Evolutionary conservation across 176 grass and related monocot species (phyloP).

Genomic region (Dactylis glomerata): DNA sequence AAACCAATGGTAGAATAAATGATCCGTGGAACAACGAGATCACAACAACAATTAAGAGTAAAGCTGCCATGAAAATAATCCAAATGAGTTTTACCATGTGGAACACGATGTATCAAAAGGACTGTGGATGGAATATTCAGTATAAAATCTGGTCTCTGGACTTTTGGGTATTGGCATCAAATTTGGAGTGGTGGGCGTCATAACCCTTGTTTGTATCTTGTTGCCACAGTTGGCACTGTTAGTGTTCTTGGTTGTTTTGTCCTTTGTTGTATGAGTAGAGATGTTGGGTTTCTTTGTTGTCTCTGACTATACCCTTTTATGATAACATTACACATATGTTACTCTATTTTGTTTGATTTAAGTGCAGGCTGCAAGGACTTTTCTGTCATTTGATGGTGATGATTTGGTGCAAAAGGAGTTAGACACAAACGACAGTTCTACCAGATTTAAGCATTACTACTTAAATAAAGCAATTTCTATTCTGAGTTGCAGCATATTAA

Average conservation of each 20-base stretch:
- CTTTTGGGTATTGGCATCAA: not conserved
- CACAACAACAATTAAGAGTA: not conserved
- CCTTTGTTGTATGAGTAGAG: not conserved
- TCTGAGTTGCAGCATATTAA: slow-evolving; percentile 46
- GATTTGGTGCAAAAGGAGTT: slow-evolving; percentile 25
- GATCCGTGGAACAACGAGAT: not conserved
- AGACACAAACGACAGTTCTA: slow-evolving; percentile 8
- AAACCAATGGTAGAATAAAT: not conserved
- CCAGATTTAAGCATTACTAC: slow-evolving; percentile 42
- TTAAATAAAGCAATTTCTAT: slow-evolving; percentile 58
- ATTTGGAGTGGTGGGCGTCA: not conserved
- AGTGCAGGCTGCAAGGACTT: slow-evolving; percentile 63
- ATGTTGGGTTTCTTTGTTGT: not conserved
- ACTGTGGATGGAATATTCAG: not conserved
- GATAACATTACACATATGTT: not conserved
- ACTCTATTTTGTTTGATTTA: slow-evolving; percentile 37
- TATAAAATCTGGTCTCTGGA: not conserved
- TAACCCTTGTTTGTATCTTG: not conserved
- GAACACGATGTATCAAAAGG: not conserved
- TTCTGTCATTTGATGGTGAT: slow-evolving; percentile 33
- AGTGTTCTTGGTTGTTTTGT: not conserved
- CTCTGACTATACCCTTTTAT: not conserved
- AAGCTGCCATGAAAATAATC: not conserved
- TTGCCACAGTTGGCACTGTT: not conserved
- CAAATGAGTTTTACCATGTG: not conserved